Evolutionary conservation across 352 stramenopile genomes (phyloP), one percentile per base, ranked within the genome.

Genomic region (Phytophthora hibernalis): DNA sequence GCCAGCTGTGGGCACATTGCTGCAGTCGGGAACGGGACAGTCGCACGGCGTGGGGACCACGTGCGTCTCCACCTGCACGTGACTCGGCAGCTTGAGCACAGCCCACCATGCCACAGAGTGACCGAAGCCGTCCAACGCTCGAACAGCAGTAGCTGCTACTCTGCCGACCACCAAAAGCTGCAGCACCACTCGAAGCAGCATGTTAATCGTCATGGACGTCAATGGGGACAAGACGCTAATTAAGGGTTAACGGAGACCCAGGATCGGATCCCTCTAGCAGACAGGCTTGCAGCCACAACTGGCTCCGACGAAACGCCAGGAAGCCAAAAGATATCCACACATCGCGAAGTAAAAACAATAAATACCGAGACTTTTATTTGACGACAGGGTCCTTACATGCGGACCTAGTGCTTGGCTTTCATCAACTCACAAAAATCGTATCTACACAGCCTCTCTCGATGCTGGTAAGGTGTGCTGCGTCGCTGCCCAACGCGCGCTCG

Each of bases 11-110:
- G 75, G 47, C 8, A 89, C 77, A 26, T 87, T 83, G 28, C 68
- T 58, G 59, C 86, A 95, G 52, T 79, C 54, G 0, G 86, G 84
- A 3, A 74, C 63, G 5, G 72, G 50, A 64, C 86, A 95, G 65
- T 92, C 82, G 65, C 86, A 95, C 11, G 84, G 82, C 28, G 81
- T 93, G 11, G 77, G 56, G 26, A 73, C 48, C 28, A 74, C 61
- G 18, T 30, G 42, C 5, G 43, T 47, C 28, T 50, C 31, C 8
- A 48, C 60, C 26, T 74, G 74, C n/a, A 85, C 69, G 26, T 81
- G 72, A 53, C 74, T 70, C 9, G 86, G 86, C 53, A 95, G 66
- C 67, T 95, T 95, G 55, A 92, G 78, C 48, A 92, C 82, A 2
- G 78, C 69, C 79, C 83, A 95, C 86, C 86, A 95, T 9, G 73